These are phyloP conservation scores for Colletotrichum filicis DNA, from an alignment of 2,329 filamentous ascomycete species.

Conservation along the genomic window DNA sequence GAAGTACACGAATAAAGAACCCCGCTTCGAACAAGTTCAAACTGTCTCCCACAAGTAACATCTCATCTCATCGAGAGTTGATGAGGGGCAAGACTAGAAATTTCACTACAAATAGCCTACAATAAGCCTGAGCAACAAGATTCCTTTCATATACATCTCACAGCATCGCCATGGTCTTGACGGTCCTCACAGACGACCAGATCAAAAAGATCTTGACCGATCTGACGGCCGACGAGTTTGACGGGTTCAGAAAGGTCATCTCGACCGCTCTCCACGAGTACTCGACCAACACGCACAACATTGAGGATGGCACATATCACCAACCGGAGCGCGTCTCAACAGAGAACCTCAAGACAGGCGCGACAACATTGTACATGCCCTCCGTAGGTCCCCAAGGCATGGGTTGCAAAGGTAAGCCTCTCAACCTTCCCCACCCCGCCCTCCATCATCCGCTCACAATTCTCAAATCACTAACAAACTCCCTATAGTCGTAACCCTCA, in stretches of 20 bases:
- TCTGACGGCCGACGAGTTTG: conserved; percentile 63
- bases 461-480: conserved; percentile 10
- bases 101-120: not conserved
- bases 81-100: not conserved
- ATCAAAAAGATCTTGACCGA: conserved; percentile 65
- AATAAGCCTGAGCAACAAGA: not conserved
- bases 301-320: conserved; percentile 57
- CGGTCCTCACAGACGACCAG: conserved; percentile 67
- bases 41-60: not conserved
- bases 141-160: not conserved
- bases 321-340: conserved; percentile 66
- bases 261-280: conserved; percentile 68
- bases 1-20: not conserved
- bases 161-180: conserved; percentile 60
- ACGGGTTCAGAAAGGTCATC: conserved; percentile 60
- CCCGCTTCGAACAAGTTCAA: conserved; percentile 11
- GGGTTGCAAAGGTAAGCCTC: conserved; percentile 71
- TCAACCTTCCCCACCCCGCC: not conserved
- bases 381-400: conserved; percentile 72
- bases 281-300: conserved; percentile 63
- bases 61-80: not conserved
- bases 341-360: conserved; percentile 57
- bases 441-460: not conserved
- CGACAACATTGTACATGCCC: conserved; percentile 80
- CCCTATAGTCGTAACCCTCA: conserved; percentile 70